Base-by-base conservation (phyloP, 2,329 filamentous ascomycete genomes). In the Aspergillus flavus region DNA sequence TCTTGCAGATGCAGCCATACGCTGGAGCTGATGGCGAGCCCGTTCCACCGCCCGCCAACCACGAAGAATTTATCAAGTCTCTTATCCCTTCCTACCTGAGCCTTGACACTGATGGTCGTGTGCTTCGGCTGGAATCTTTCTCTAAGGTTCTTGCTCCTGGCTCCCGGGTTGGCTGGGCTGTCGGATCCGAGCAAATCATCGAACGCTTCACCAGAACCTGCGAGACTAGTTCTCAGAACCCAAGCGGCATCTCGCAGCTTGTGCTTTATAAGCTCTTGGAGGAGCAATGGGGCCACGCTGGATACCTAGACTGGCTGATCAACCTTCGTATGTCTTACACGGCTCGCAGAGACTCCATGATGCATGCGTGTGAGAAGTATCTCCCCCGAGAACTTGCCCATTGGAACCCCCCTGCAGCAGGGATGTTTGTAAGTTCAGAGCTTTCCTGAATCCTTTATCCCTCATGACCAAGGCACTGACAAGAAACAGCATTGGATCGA, bases 41-140 rank as follows among this genome's bases (percentile, higher is more conserved):
- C 1, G 79, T 82, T 4, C 85, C 87, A 7, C 82, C 86, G 0
- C 89, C 90, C 7, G 78, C 82, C 41, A 86, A 80, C 14, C 86
- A 92, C 60, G 86, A 89, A 4, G 89, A 90, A 12, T 97, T 97
- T 77, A 81, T 98, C 63, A 81, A 85, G 12, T 82, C 86, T 3
- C 84, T 96, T 6, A 83, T 93, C 5, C 93, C 93, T 0, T 91
- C 90, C 2, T 87, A 91, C 61, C 83, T 97, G 36, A 91, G 87
- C 78, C 84, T 97, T 71, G 94, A 97, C 74, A 84, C 87, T 1
- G 93, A 97, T 76, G 94, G 94, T 9, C 90, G 94, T 65, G 94
- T 97, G 41, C 84, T 97, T 81, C 91, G 94, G 41, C 86, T 97
- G 79, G 94, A 97, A 76, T 96, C 93, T 0, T 96, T 97, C 80